Base-by-base conservation (phyloP, 768 basidiomycete genomes). In the Rhodosporidiobolus sp. region DNA sequence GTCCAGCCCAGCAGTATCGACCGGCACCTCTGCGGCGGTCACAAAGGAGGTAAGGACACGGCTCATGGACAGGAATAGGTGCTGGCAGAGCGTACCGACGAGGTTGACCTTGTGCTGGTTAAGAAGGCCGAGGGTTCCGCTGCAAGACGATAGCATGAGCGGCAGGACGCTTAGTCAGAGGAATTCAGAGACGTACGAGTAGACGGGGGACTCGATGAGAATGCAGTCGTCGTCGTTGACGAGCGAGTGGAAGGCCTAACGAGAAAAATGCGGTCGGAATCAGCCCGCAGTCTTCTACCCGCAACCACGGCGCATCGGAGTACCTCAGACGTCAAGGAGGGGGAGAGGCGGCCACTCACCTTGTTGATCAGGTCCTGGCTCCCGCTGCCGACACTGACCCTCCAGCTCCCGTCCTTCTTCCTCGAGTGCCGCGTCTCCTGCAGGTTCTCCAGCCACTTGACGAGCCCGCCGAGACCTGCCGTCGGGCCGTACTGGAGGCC, bases 401-500 rank as follows among this genome's bases (percentile, higher is more conserved):
- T 83, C 93, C 94, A 98, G 12, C 87, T 88, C 75, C 64, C 69
- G 20, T 74, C 77, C 64, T 69, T 77, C 30, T 61, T 22, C 17
- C 91, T 84, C 8, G 86, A 86, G 77, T 98, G 94, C 52, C 84
- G 83, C 17, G 80, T 78, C 75, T 86, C 87, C 80, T 96, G 92
- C 65, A 98, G 81, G 9, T 86, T 86, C 59, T 84, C 80, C 22
- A 92, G 78, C 90, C 91, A 93, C 30, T 76, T 84, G 7, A 84
- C 78, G 9, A 95, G 82, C n/a, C 83, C 83, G 24, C 85, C 83
- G 45, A 89, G 79, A 6, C 94, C 93, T 46, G 85, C 83, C 32
- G 90, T 91, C 10, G 87, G 85, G 26, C 87, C 86, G 75, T 96
- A 88, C 79, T 95, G 93, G 49, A 97, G 82, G 4, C 87, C 89